Base-by-base conservation (phyloP, 1,139 yeast genomes). In the Debaryomyces subglobosus region DNA sequence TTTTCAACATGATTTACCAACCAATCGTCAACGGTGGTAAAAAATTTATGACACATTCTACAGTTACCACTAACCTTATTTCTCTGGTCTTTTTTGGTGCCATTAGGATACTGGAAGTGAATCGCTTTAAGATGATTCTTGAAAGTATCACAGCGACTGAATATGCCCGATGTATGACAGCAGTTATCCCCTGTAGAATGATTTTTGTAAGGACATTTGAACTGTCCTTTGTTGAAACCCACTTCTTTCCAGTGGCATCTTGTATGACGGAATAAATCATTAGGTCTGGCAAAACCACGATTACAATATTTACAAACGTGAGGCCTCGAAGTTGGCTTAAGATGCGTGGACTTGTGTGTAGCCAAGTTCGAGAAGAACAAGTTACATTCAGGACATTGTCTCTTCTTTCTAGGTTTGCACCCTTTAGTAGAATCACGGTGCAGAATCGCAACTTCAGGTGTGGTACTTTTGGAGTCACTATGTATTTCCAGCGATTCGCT, bases 81-180 rank as follows among this genome's bases (percentile, higher is more conserved):
- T 55, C 97, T 77, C 59, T 89, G 88, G 55, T 82, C 85, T 68
- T 90, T 90, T 61, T 85, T 84, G 6, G 96, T 90, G 4, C 96
- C 96, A 40, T 79, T 79, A 3, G 97, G 97, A 66, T 91, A 91
- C 59, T 83, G 88, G 65, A 91, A 91, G 65, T 91, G 97, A 54
- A 91, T 78, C 3, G 97, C 96, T 64, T 88, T 89, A 53, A 91
- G 74, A 67, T 91, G 97, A 67, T 90, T 91, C 63, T 91, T 91
- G 70, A 83, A 91, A 5, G 97, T 91, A 65, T 91, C 97, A 63
- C 96, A 88, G 43, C 97, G 78, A 16, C 91, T 82, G 60, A 91
- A 91, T 35, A 87, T 84, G 5, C 97, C 97, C 4, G 89, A 83
- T 51, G 81, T 81, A 64, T 91, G 97, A 62, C 96, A 89, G 56